Evolutionary conservation across 2,329 filamentous ascomycete species (phyloP).

Genomic region (Aureobasidium sp.): DNA sequence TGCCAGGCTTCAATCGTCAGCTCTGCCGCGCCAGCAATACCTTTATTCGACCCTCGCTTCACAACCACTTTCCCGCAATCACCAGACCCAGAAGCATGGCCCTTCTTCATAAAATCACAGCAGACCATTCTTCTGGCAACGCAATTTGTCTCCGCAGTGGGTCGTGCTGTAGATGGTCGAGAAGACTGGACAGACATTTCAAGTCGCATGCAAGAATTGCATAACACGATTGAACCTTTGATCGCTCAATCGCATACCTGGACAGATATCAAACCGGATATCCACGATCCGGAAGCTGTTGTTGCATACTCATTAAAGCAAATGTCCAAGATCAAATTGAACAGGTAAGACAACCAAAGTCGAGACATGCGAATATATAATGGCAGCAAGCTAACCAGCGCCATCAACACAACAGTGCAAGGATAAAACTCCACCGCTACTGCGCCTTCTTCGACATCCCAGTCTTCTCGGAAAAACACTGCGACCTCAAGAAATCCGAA

Average conservation of each 20-base stretch:
- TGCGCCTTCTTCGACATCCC: constrained; percentile 44
- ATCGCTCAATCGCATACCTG: constrained; percentile 15
- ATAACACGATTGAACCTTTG: neutral
- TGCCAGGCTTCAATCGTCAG: constrained; percentile 46
- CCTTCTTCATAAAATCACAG: constrained; percentile 9
- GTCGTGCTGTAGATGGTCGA: neutral
- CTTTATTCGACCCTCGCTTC: constrained; percentile 36
- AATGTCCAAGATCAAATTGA: constrained; percentile 44
- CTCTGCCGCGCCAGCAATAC: constrained; percentile 38
- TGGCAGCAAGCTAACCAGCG: too few species aligned
- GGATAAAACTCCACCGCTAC: constrained; percentile 46
- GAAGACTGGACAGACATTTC: neutral
- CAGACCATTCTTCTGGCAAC: constrained; percentile 6
- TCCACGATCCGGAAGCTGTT: constrained; percentile 33
- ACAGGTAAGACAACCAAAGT: constrained; percentile 29
- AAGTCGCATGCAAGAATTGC: neutral
- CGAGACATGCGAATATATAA: too few species aligned
- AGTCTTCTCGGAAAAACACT: constrained; percentile 42
- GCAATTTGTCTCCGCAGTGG: constrained; percentile 4
- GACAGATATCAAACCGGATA: constrained; percentile 23
- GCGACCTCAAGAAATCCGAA: constrained; percentile 36
- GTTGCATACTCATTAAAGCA: constrained; percentile 37
- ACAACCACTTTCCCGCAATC: constrained; percentile 27
- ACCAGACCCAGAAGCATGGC: constrained; percentile 6
- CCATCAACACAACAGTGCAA: constrained; percentile 28